These are phyloP conservation scores for Acrocalymma vagum DNA, from an alignment of 2,329 filamentous ascomycete genomes.

Conservation along the genomic window DNA sequence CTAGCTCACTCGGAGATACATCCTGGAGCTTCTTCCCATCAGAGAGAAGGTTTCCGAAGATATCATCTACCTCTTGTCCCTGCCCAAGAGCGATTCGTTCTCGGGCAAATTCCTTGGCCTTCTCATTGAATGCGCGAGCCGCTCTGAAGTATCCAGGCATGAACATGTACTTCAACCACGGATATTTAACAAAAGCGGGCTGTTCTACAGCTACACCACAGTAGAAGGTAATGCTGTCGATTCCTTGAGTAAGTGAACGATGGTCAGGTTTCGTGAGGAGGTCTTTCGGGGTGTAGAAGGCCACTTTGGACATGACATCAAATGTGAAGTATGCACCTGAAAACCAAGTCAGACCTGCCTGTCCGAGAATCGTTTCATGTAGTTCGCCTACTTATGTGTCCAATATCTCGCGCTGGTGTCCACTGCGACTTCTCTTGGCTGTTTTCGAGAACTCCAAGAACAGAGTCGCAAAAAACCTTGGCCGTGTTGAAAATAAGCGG, in stretches of 20 bases:
- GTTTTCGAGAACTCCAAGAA: background rate
- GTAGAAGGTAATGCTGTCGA: too few relatives aligned
- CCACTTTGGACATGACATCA: constrained; percentile 9
- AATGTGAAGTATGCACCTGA: constrained; percentile 7
- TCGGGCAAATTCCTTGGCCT: too few relatives aligned
- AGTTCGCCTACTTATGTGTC: background rate
- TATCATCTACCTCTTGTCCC: constrained; percentile 3
- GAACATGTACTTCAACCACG: too few relatives aligned
- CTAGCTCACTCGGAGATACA: too few relatives aligned
- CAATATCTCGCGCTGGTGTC: constrained; percentile 1
- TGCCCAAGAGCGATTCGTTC: constrained; percentile 2
- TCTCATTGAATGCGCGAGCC: too few relatives aligned
- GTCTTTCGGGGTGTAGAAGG: constrained; percentile 3
- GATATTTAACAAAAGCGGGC: background rate
- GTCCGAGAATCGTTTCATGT: too few relatives aligned
- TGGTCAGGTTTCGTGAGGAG: too few relatives aligned
- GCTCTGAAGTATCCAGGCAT: too few relatives aligned
- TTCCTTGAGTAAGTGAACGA: background rate
- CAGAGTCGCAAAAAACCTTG: constrained; percentile 4
- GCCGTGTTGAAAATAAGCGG: constrained; percentile 1
- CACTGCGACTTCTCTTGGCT: background rate
- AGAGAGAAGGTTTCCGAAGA: constrained; percentile 3
- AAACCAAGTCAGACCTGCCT: too few relatives aligned
- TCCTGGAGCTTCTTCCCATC: too few relatives aligned
- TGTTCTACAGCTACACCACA: too few relatives aligned